Evolutionary conservation across 2,329 filamentous ascomycete species (phyloP).

Genomic region (Aspergillus pseudotamarii): DNA sequence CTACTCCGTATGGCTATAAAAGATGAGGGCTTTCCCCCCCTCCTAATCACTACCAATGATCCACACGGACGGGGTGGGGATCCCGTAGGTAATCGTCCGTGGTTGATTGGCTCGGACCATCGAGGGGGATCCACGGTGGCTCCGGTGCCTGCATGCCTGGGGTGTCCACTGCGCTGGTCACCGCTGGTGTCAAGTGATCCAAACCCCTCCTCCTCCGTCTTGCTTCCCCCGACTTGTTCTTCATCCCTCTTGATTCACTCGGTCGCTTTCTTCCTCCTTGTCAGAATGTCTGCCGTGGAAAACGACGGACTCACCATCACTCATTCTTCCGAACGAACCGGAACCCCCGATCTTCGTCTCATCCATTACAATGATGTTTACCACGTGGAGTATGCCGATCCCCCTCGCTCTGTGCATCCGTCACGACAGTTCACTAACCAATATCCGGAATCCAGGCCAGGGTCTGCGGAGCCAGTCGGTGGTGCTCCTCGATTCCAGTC

Average conservation of each 20-base stretch:
- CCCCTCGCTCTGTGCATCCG: neutral
- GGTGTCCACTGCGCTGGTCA: neutral
- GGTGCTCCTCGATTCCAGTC: constrained; percentile 81
- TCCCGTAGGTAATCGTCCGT: neutral
- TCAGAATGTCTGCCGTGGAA: constrained; percentile 31
- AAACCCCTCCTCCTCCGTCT: constrained; percentile 4
- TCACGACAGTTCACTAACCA: neutral
- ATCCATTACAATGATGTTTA: constrained; percentile 95
- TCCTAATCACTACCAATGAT: neutral
- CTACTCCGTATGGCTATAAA: no score
- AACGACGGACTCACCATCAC: constrained; percentile 44
- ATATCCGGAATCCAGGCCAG: constrained; percentile 45
- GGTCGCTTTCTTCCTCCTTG: neutral
- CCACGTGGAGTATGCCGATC: constrained; percentile 67
- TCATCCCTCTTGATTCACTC: neutral
- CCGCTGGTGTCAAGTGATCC: neutral
- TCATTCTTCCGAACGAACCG: constrained; percentile 46
- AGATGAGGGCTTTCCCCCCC: no score
- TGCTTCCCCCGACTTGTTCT: neutral
- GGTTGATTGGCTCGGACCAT: constrained; percentile 1
- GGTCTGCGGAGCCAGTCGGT: constrained; percentile 79
- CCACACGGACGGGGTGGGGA: neutral
- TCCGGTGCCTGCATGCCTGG: constrained; percentile 12
- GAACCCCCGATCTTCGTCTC: constrained; percentile 72
- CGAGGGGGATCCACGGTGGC: neutral